Conservation (phyloP, 192 early-diverging fungal species). For the Mortierella alpina region DNA sequence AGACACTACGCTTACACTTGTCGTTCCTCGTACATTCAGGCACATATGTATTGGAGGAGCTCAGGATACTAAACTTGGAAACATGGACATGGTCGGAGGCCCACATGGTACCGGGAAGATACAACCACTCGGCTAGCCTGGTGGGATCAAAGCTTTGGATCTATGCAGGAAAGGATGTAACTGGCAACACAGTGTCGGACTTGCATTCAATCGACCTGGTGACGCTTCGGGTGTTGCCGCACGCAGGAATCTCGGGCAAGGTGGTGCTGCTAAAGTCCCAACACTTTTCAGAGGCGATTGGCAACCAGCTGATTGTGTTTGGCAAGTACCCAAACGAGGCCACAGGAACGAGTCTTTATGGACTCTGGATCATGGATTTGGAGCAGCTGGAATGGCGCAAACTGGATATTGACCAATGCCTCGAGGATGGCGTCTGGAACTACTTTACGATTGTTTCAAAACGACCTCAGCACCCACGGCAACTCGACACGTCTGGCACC, state of each 20-base stretch:
- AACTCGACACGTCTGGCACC: neutral
- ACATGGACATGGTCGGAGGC: conserved; percentile 66
- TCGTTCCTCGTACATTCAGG: conserved; percentile 21
- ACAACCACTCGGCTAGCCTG: conserved; percentile 67
- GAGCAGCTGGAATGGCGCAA: conserved; percentile 68
- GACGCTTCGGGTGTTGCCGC: conserved; percentile 50
- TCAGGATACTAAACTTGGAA: conserved; percentile 68
- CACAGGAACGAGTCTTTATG: conserved; percentile 47
- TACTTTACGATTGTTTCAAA: conserved; percentile 65
- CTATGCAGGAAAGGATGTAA: conserved; percentile 67
- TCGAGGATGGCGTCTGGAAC: conserved; percentile 67
- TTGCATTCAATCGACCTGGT: conserved; percentile 64
- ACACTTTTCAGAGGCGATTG: conserved; percentile 68
- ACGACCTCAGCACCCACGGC: conserved; percentile 6
- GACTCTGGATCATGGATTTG: conserved; percentile 70
- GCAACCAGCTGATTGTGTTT: conserved; percentile 65
- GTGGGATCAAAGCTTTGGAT: conserved; percentile 68
- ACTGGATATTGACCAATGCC: conserved; percentile 58
- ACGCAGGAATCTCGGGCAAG: conserved; percentile 54
- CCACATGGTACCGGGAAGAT: conserved; percentile 58
- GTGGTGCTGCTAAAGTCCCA: conserved; percentile 66
- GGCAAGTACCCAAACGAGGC: conserved; percentile 57
- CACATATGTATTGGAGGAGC: conserved; percentile 61
- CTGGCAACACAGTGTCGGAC: conserved; percentile 62
- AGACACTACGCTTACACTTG: neutral